A percentile compares a stretch with the other conserved stretches of the same genome.
phyloP scores from a whole-genome alignment of 179 eudicot genomes.

The Sideroxylon spinosum region DNA sequence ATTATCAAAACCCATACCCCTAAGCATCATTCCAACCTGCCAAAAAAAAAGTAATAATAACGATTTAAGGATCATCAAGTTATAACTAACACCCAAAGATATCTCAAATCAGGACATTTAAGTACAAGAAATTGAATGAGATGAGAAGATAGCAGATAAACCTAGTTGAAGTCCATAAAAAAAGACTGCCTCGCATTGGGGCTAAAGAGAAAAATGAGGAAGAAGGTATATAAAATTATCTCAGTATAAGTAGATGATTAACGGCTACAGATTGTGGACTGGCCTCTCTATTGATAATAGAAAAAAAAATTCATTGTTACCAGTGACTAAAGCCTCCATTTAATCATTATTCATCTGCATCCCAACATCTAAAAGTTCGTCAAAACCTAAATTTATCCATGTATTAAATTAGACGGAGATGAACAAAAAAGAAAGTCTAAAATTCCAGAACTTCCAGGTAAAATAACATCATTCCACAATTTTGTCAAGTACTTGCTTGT shows the following conservation, averaged over 20 bases:
- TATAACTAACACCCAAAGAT: neutral
- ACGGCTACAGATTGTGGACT: neutral
- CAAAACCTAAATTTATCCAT: neutral
- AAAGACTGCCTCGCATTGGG: neutral
- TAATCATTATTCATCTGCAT: neutral
- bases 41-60: neutral
- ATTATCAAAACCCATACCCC: slow-evolving; percentile 99
- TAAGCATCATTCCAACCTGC: slow-evolving; percentile 98
- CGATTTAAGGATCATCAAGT: slow-evolving; percentile 2
- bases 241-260: neutral
- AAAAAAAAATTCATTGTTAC: too few relatives aligned
- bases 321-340: too few relatives aligned
- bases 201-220: neutral
- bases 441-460: neutral
- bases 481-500: neutral
- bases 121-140: neutral
- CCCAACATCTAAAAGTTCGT: neutral
- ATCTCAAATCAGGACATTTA: neutral
- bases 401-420: neutral
- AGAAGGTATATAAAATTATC: neutral
- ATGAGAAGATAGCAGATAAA: neutral
- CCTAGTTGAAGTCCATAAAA: neutral
- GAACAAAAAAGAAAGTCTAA: neutral
- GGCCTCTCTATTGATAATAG: too few relatives aligned
- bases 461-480: neutral